Conservation (phyloP, 768 basidiomycete species). For the Phaeotremella fagi region DNA sequence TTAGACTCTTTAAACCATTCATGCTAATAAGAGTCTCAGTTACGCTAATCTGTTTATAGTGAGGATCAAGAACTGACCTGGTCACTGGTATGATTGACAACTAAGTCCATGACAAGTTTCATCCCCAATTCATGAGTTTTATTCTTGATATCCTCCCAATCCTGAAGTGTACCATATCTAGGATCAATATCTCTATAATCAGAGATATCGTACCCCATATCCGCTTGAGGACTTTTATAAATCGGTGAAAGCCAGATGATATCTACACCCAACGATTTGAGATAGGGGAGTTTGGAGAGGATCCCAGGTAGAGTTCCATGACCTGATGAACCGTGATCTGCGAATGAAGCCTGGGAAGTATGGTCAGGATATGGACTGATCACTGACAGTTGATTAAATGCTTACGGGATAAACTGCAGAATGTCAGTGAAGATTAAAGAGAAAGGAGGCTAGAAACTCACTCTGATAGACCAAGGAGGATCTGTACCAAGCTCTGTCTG, state of each 20-base stretch:
- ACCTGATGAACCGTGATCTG: conserved; percentile 21
- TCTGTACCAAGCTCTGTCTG: conserved; percentile 29
- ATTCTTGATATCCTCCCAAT: conserved; percentile 42
- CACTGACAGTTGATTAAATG: background rate
- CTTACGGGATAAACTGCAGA: conserved; percentile 17
- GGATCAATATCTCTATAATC: conserved; percentile 55
- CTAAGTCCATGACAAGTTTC: conserved; percentile 74
- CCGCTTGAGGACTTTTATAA: conserved; percentile 62
- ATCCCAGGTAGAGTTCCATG: conserved; percentile 58
- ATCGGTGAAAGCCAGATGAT: conserved; percentile 69
- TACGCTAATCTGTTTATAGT: background rate
- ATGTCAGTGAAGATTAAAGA: conserved; percentile 1
- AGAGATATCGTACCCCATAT: conserved; percentile 67
- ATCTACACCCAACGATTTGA: conserved; percentile 64
- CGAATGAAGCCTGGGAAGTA: conserved; percentile 21
- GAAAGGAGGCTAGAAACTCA: conserved; percentile 2
- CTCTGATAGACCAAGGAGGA: conserved; percentile 26
- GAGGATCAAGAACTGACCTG: conserved; percentile 7
- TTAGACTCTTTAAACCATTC: conserved; percentile 65
- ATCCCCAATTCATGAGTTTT: conserved; percentile 59
- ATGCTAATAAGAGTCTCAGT: conserved; percentile 58
- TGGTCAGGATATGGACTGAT: too few relatives aligned
- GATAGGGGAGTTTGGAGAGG: conserved; percentile 60
- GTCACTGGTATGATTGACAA: conserved; percentile 61
- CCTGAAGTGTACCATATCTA: conserved; percentile 55